Conservation (phyloP, 2,329 filamentous ascomycete genomes). For the Ascochyta lentis region DNA sequence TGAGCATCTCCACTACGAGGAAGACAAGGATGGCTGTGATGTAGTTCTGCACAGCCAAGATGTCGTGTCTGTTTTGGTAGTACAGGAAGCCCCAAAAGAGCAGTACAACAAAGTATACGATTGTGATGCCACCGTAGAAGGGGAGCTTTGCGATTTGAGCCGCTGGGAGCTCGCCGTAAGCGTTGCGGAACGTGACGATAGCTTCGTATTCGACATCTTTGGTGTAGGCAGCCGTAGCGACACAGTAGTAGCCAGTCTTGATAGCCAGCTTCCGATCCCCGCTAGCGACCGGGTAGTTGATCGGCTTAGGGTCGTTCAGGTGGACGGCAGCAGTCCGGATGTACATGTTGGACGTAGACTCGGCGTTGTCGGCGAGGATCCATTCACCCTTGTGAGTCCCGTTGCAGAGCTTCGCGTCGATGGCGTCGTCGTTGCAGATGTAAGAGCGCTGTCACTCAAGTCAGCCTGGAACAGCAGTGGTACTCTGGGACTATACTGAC, state of each 20-base stretch:
- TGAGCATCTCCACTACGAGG: conserved; percentile 92
- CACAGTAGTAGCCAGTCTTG: conserved; percentile 95
- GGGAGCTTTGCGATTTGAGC: conserved; percentile 96
- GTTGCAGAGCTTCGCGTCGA: conserved; percentile 75
- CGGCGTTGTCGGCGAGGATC: conserved; percentile 79
- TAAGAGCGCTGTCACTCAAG: conserved; percentile 60
- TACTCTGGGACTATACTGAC: conserved; percentile 22
- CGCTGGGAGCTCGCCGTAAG: conserved; percentile 93
- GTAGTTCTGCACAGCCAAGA: conserved; percentile 97
- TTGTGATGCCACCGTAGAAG: conserved; percentile 93
- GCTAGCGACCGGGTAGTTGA: conserved; percentile 78
- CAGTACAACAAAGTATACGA: conserved; percentile 87
- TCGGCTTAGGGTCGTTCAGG: conserved; percentile 73
- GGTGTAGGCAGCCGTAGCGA: conserved; percentile 76
- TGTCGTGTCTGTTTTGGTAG: conserved; percentile 91
- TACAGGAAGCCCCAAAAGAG: conserved; percentile 95
- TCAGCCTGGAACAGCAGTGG: conserved; percentile 25
- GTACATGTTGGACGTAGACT: conserved; percentile 70
- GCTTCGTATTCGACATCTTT: conserved; percentile 73
- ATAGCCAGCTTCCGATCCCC: conserved; percentile 38
- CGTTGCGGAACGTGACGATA: conserved; percentile 90
- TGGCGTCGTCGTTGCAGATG: conserved; percentile 77
- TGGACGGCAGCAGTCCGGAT: conserved; percentile 84
- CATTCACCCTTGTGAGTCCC: conserved; percentile 82
- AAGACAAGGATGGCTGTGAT: conserved; percentile 97